phyloP scores from a whole-genome alignment of 352 stramenopile genomes.

The Phytopythium helicoides region DNA sequence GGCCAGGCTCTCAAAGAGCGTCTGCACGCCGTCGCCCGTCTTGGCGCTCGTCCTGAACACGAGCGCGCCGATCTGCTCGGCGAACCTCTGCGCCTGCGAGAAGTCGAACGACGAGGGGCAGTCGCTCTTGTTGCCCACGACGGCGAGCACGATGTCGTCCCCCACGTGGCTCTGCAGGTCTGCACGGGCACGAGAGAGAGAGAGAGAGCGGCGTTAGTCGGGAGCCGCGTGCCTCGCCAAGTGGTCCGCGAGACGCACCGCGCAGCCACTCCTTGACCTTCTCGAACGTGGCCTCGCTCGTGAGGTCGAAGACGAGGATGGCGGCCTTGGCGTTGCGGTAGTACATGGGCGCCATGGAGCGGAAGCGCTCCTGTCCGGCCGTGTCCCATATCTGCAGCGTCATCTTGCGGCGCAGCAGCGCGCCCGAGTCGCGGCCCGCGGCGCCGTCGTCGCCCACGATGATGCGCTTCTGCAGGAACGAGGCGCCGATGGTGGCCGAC shows the following conservation, averaged over 20 bases:
- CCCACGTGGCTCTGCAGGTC: slow-evolving; percentile 78
- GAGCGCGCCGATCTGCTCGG: slow-evolving; percentile 75
- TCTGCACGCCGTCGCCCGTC: slow-evolving; percentile 71
- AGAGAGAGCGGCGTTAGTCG: not conserved
- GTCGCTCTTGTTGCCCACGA: slow-evolving; percentile 86
- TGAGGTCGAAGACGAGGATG: slow-evolving; percentile 86
- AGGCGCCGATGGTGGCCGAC: slow-evolving; percentile 82
- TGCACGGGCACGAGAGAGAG: no score
- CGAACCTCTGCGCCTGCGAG: slow-evolving; percentile 63
- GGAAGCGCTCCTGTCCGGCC: slow-evolving; percentile 73
- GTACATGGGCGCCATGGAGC: slow-evolving; percentile 90
- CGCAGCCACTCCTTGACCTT: slow-evolving; percentile 88
- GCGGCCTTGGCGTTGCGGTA: slow-evolving; percentile 88
- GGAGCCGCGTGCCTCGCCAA: no score
- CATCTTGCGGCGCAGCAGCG: slow-evolving; percentile 75
- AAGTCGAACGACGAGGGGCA: slow-evolving; percentile 67
- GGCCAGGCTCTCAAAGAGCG: slow-evolving; percentile 73
- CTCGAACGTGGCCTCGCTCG: slow-evolving; percentile 72
- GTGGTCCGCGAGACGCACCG: slow-evolving; percentile 29
- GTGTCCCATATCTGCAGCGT: slow-evolving; percentile 90
- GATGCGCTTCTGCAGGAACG: slow-evolving; percentile 86
- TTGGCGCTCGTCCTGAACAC: slow-evolving; percentile 83
- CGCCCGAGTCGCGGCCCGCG: no score
- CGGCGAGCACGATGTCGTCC: slow-evolving; percentile 77
- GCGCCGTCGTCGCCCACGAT: slow-evolving; percentile 57